Base-by-base conservation (phyloP, 805 yeast genomes). In the Brettanomyces anomalus region DNA sequence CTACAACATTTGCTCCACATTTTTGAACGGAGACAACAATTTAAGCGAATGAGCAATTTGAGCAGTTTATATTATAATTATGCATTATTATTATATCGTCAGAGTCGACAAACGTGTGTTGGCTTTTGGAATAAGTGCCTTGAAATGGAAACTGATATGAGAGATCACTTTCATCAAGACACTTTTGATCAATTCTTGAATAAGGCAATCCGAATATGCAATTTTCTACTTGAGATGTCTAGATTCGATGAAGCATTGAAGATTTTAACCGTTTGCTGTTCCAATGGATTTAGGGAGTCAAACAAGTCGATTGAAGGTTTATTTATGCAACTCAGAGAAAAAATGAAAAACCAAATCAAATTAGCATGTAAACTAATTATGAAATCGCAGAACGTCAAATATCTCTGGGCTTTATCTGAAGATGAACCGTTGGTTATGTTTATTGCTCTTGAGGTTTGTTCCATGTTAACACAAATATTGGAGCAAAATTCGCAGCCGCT, bases 1-100 rank as follows among this genome's bases (percentile, higher is more conserved):
- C 26, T 55, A 20, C 16, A 26, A 5, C 6, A 34, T 55, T 39
- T 64, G 56, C 28, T 37, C 39, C 17, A 49, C 10, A 16, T 42
- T 33, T 28, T 54, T 44, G 37, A 69, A 63, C 32, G 41, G 37
- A 40, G 43, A 5, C 17, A 32, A 5, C 55, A 57, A 16, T 43
- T 43, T 2, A 72, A 69, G 46, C 54, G 80, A 43, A 53, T 71
- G 5, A 59, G 66, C 39, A 74, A 74, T 49, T 47, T 76, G 3
- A 67, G 78, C 3, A 73, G 71, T 47, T 39, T 76, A 11, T 54
- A 66, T 5, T 74, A 64, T 50, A 68, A 71, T 44, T 50, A 62
- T 39, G 74, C 71, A 0, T 58, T 55, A 7, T 56, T 47, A 31
- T 40, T 53, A 19, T 32, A 55, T 4, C 45, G 35, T 15, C 17